Evolutionary conservation across 306 rosid species (phyloP).

Genomic region (Vigna reflexopilosa): DNA sequence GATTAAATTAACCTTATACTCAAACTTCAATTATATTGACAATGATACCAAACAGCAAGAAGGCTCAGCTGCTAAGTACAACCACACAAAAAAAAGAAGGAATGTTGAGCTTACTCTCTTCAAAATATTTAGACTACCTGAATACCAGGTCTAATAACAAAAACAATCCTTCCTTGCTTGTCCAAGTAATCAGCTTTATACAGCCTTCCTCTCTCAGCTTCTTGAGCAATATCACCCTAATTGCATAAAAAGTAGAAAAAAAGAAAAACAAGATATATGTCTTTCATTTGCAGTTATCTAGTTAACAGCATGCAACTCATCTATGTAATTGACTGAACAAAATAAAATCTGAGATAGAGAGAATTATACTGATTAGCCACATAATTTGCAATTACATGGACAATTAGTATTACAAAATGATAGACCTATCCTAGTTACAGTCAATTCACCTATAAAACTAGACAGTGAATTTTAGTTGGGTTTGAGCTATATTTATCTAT

Average conservation of each 20-base stretch:
- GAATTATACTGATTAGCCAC: background rate
- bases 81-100: background rate
- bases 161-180: conserved; percentile 74
- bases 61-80: no score
- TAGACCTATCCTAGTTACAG: conserved; percentile 21
- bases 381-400: background rate
- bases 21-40: conserved; percentile 10
- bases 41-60: background rate
- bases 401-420: conserved; percentile 9
- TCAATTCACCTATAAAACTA: background rate
- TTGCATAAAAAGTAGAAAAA: conserved; percentile 22
- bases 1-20: background rate
- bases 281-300: conserved; percentile 32
- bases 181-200: conserved; percentile 73
- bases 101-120: conserved; percentile 14
- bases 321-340: background rate
- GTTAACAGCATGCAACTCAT: conserved; percentile 9
- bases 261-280: background rate
- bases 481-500: conserved; percentile 17
- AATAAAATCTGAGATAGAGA: conserved; percentile 1
- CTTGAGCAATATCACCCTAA: conserved; percentile 58
- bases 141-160: conserved; percentile 74
- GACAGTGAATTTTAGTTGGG: background rate
- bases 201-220: conserved; percentile 66
- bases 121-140: conserved; percentile 57